These are phyloP conservation scores for Trypanosoma congolense DNA, from an alignment of 208 protist species.

Conservation along the genomic window DNA sequence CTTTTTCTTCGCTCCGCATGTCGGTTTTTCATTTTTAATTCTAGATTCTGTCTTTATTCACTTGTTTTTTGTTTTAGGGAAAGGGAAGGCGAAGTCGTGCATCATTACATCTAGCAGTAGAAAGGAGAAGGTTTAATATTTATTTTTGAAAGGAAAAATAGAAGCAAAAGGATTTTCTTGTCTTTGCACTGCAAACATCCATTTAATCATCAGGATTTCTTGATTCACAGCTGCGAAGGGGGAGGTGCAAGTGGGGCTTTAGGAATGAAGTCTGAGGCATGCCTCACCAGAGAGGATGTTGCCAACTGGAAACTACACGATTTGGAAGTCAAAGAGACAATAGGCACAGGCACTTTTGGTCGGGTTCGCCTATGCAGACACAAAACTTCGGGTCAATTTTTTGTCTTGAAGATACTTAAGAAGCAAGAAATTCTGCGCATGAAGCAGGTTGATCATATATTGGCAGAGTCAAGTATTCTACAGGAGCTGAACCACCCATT, in stretches of 20 bases:
- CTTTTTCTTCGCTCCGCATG: too few species aligned
- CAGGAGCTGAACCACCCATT: slow-evolving; percentile 92
- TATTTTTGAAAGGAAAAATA: too few species aligned
- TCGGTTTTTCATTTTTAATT: too few species aligned
- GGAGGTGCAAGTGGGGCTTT: neutral
- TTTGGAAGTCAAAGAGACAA: slow-evolving; percentile 84
- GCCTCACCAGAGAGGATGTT: slow-evolving; percentile 48
- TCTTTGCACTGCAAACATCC: too few species aligned
- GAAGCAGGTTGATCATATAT: slow-evolving; percentile 90
- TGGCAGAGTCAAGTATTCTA: slow-evolving; percentile 92
- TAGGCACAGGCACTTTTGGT: slow-evolving; percentile 94
- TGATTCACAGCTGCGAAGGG: neutral
- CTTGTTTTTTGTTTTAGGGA: too few species aligned
- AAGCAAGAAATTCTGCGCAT: slow-evolving; percentile 89
- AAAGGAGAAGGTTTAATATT: too few species aligned
- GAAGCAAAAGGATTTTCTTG: too few species aligned
- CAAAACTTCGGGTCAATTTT: slow-evolving; percentile 73
- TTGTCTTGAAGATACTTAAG: slow-evolving; percentile 89
- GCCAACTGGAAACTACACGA: slow-evolving; percentile 82
- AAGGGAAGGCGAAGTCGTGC: too few species aligned
- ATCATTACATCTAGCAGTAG: too few species aligned
- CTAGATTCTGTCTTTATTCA: too few species aligned
- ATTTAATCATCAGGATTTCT: too few species aligned
- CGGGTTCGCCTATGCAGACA: slow-evolving; percentile 90
- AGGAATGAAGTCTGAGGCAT: slow-evolving; percentile 9